Evolutionary conservation across 345 rosid species (phyloP), one percentile per base, ranked within the genome.

Genomic region (Psidium friedrichsthalianum): DNA sequence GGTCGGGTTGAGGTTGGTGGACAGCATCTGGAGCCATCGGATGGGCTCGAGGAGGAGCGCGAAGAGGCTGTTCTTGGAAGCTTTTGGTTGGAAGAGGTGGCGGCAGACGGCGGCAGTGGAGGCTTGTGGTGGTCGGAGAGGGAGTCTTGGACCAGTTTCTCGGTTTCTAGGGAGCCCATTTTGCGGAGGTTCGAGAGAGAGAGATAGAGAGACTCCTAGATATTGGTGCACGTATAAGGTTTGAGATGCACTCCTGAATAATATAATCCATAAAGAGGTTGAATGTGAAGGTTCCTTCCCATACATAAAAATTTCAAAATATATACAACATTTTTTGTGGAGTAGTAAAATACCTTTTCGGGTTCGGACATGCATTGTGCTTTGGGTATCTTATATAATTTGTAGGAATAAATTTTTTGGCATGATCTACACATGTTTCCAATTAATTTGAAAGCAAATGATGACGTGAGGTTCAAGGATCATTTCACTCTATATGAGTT

Each of bases 11-110:
- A 95, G 89, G 27, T 90, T 89, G 85, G 90, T 87, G 85, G 93
- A 90, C 5, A 95, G 91, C 96, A 94, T 94, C 86, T 87, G 91
- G 18, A 94, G 87, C 98, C 98, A 95, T 90, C 90, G 95, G 83
- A 91, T 83, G 9, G 96, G 98, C 84, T 94, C 94, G 61, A 91
- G 88, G 59, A 94, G 78, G 82, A 93, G 25, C 18, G 91, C 90
- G 64, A 87, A 61, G 9, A 86, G 76, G 56, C n/a, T 82, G 89
- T 52, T 76, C 83, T 57, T 90, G 69, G 83, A 15, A 56, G 80
- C 36, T 58, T 61, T 69, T 13, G 29, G 52, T 74, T 22, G 83
- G 59, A 54, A 74, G 42, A 29, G 49, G 58, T 0, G n/a, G 82
- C 11, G 59, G n/a, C 0, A 1, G 85, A 32, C 6, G 12, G 53